Base-by-base conservation (phyloP, 331 rosid genomes). In the Arachis monticola region DNA sequence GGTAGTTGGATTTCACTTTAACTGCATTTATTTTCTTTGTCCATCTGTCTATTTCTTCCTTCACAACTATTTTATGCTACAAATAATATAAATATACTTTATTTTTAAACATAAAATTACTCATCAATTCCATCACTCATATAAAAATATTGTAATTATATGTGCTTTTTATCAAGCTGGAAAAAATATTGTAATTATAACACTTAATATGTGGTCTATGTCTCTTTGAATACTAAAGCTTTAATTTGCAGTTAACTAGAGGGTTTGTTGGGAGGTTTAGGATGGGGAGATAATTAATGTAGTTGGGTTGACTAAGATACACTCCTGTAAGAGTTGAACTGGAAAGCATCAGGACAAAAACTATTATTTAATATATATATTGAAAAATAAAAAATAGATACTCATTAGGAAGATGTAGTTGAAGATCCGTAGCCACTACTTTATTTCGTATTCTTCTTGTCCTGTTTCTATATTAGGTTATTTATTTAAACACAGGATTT, bases 1-100 rank as follows among this genome's bases (percentile, higher is more conserved):
- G 98, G 98, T 91, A 30, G 46, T 69, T 69, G 70, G 14, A 4
- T 17, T 14, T 81, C 74, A 17, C 22, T 56, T 1, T 63, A 76
- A 68, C 11, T 41, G 73, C 79, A 74, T 77, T 71, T 83, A 77
- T 51, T 71, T 71, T 48, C 0, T 6, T 71, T 71, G 31, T 67
- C 63, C 48, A 48, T 5, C 30, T 67, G 44, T 68, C 51, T 67
- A 4, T 38, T 38, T 38, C 41, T 38, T 38, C 41, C 5, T 38
- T 38, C 41, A 3, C 41, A 38, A 4, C 41, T 38, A 38, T 38
- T 38, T 38, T 27, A 27, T 27, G 30, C 30, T 27, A 27, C 30
- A 27, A 27, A 27, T 27, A 27, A 27, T 17, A 17, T 17, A 17
- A 17, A 17, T 17, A 17, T 17, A 17, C 22, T 17, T 17, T 17